Conservation (phyloP, 2,329 filamentous ascomycete genomes). For the Aspergillus sp. region DNA sequence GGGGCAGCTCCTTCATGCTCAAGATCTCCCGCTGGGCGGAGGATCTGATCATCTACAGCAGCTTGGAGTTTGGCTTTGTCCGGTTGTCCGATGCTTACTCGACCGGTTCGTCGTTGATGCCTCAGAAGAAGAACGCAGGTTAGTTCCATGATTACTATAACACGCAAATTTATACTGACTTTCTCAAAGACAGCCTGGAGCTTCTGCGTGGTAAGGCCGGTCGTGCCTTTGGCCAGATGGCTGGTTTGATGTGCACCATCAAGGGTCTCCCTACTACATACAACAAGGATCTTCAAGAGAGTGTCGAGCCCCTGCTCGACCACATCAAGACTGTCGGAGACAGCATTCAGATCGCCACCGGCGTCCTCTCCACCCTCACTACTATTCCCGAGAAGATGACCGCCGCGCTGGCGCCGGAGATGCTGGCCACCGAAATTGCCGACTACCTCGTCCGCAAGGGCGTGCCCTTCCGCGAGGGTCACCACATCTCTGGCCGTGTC, state of each 20-base stretch:
- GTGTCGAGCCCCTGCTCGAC: conserved; percentile 81
- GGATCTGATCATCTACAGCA: conserved; percentile 81
- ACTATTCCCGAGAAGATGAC: conserved; percentile 74
- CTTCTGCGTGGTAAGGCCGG: conserved; percentile 77
- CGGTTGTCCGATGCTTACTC: conserved; percentile 76
- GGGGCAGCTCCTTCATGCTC: conserved; percentile 74
- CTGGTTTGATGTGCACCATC: conserved; percentile 73
- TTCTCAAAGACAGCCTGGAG: conserved; percentile 62
- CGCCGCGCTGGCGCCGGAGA: conserved; percentile 75
- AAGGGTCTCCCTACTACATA: conserved; percentile 79
- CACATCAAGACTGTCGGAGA: conserved; percentile 78
- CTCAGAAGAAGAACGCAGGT: conserved; percentile 75
- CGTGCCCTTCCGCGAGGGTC: conserved; percentile 77
- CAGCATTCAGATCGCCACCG: conserved; percentile 79
- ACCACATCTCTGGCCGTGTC: conserved; percentile 73
- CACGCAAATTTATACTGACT: background rate
- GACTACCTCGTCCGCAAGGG: conserved; percentile 52
- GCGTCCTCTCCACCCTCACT: conserved; percentile 72
- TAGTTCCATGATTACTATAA: background rate
- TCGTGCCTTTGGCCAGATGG: conserved; percentile 76
- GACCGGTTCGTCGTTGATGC: conserved; percentile 76
- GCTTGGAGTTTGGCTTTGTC: conserved; percentile 74
- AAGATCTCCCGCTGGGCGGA: conserved; percentile 81
- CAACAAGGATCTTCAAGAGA: conserved; percentile 92
- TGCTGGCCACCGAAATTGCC: conserved; percentile 67